Percentiles rank a stretch among this genome's conserved stretches.
Evolutionary conservation across 768 basidiomycete species (phyloP).

Genomic region (Xanthoconium purpureum): DNA sequence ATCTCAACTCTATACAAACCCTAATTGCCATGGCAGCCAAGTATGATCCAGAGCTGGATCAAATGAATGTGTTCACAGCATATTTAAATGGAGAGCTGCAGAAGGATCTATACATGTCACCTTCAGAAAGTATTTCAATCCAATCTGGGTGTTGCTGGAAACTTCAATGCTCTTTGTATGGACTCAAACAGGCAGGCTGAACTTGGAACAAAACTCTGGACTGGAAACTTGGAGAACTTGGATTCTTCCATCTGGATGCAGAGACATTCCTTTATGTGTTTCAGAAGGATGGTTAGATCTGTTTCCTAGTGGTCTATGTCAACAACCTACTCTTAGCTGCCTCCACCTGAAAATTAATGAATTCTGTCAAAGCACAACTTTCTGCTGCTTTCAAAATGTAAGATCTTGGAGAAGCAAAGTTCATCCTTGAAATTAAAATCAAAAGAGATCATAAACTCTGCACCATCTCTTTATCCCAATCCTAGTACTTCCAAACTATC

Average conservation of each 20-base stretch:
- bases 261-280: not conserved
- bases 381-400: not conserved
- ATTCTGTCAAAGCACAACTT: not conserved
- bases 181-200: not conserved
- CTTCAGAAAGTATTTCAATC: not conserved
- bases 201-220: not conserved
- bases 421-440: slow-evolving; percentile 34
- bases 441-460: slow-evolving; percentile 15
- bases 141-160: not conserved
- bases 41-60: not conserved
- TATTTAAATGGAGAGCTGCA: slow-evolving; percentile 23
- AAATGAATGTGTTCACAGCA: slow-evolving; percentile 1
- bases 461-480: slow-evolving; percentile 31
- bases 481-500: slow-evolving; percentile 10
- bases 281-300: not conserved
- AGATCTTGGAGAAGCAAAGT: slow-evolving; percentile 9
- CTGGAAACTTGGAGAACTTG: not conserved
- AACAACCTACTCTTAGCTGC: slow-evolving; percentile 5
- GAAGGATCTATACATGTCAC: slow-evolving; percentile 22
- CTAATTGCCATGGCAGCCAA: not conserved
- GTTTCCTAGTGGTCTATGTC: slow-evolving; percentile 1
- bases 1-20: slow-evolving; percentile 1
- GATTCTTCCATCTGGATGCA: not conserved
- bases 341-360: not conserved
- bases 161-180: not conserved